Conservation (phyloP, 2,329 filamentous ascomycete genomes). For the Metarhizium sp. region DNA sequence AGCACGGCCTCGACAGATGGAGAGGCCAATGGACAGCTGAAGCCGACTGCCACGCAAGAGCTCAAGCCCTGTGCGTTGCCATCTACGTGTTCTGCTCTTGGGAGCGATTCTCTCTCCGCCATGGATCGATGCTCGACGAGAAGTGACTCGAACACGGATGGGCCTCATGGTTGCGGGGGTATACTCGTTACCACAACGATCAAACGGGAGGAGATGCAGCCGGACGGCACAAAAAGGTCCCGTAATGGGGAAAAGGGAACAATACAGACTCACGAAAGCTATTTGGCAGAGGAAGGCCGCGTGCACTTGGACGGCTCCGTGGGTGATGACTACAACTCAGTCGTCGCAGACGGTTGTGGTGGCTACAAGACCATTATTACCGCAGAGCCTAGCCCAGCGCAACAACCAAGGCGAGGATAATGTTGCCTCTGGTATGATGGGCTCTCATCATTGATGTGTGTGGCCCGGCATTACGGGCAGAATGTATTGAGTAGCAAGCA, state of each 20-base stretch:
- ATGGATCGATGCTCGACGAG: not conserved
- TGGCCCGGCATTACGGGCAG: too few species aligned
- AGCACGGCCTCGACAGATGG: constrained; percentile 10
- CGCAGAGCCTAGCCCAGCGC: too few species aligned
- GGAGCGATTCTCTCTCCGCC: not conserved
- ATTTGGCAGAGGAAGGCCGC: too few species aligned
- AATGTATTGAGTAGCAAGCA: too few species aligned
- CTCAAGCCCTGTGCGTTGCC: not conserved
- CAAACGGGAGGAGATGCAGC: constrained; percentile 21
- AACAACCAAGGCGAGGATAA: too few species aligned
- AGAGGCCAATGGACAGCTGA: not conserved
- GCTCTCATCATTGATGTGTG: too few species aligned
- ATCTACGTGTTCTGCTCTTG: not conserved
- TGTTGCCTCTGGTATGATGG: too few species aligned
- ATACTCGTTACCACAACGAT: constrained; percentile 30
- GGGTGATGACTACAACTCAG: too few species aligned
- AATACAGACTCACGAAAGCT: too few species aligned
- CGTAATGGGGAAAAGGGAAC: not conserved
- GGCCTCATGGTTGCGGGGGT: not conserved
- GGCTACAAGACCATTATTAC: too few species aligned
- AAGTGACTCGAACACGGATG: not conserved
- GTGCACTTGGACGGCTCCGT: too few species aligned
- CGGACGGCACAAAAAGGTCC: not conserved
- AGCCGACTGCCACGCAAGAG: not conserved
- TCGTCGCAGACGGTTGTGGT: too few species aligned